phyloP scores from a whole-genome alignment of 768 basidiomycete species.

The Leccinum boreale region DNA sequence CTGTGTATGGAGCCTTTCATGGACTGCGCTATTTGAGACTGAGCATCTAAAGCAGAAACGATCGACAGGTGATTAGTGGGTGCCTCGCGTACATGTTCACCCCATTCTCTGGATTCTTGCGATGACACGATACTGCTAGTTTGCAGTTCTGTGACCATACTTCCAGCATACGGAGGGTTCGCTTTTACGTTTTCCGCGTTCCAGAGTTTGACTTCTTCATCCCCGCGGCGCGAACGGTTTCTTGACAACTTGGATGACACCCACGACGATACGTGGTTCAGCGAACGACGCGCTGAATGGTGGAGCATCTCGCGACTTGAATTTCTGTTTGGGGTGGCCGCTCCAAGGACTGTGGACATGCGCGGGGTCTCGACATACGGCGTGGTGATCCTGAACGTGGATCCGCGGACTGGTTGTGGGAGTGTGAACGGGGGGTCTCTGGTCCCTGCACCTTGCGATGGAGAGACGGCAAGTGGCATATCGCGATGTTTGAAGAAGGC shows the following conservation, averaged over 20 bases:
- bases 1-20: slow-evolving; percentile 5
- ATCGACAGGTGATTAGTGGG: slow-evolving; percentile 1
- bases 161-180: slow-evolving; percentile 5
- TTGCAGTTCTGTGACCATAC: background rate
- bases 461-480: background rate
- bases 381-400: slow-evolving; percentile 22
- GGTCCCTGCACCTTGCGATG: background rate
- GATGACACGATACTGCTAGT: background rate
- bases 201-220: slow-evolving; percentile 33
- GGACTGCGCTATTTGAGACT: slow-evolving; percentile 3
- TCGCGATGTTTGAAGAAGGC: slow-evolving; percentile 33
- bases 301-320: slow-evolving; percentile 13
- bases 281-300: slow-evolving; percentile 18
- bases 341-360: slow-evolving; percentile 15
- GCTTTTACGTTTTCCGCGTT: slow-evolving; percentile 30
- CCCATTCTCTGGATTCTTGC: slow-evolving; percentile 7
- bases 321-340: slow-evolving; percentile 3
- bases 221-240: slow-evolving; percentile 18
- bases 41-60: slow-evolving; percentile 8
- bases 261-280: slow-evolving; percentile 39
- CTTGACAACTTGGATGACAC: slow-evolving; percentile 29
- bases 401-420: slow-evolving; percentile 25
- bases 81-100: slow-evolving; percentile 4
- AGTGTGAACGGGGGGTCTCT: slow-evolving; percentile 12
- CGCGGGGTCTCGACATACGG: slow-evolving; percentile 27